Evolutionary conservation across 805 yeast species (phyloP), one percentile per base, ranked within the genome.

Genomic region (Nakazawaea anatomiae): DNA sequence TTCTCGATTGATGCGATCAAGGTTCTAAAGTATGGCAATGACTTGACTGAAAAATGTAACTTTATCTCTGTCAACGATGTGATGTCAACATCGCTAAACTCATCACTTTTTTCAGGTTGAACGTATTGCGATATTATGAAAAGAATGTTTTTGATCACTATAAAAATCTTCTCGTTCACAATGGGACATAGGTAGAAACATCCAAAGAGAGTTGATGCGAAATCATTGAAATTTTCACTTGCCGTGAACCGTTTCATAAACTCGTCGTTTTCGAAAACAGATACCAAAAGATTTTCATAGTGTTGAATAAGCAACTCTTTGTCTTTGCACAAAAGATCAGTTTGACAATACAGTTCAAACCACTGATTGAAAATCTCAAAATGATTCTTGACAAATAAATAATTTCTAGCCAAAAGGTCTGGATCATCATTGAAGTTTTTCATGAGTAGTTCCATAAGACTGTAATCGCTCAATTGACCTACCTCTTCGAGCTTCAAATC

Each of bases 121-220:
- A 45, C 29, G 35, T 28, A 14, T 11, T 50, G 47, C 25, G 32
- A 30, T 25, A 50, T n/a, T 4, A 43, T 34, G 35, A 51, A 51
- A 5, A 51, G 12, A n/a, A 51, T 42, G 14, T 43, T 44, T 28
- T 51, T 51, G 38, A 51, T 51, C 9, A 42, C 46, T 5, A 43
- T 39, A n/a, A 51, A 51, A 3, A 51, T 36, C 14, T 43, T 12
- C 30, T 46, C 53, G 43, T 51, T 31, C 4, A 46, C 53, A 14
- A 43, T 27, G 4, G 50, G 53, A 29, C 53, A 51, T 6, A 46
- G 30, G 38, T 51, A 51, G 14, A 51, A 46, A 27, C 50, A 39
- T 27, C 42, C 50, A 31, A 38, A 51, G 3, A 51, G 14, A 3
- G 12, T 32, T 7, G 47, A 31, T 12, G 38, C 31, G 18, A 51